These are phyloP conservation scores for Xylaria sp. DNA, from an alignment of 2,329 filamentous ascomycete species.

Conservation along the genomic window DNA sequence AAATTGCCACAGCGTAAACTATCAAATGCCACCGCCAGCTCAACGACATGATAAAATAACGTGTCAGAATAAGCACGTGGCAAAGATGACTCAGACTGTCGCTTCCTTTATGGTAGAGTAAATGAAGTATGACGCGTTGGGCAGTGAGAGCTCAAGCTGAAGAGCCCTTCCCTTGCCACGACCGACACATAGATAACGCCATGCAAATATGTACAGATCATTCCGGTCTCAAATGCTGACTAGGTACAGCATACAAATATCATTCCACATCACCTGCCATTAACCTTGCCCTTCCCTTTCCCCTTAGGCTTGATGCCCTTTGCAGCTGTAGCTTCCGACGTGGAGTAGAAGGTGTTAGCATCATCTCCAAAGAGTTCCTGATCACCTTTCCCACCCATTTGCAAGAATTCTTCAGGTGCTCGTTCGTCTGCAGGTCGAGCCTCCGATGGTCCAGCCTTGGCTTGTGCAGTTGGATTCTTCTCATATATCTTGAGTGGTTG, in stretches of 20 bases:
- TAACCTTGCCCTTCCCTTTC: conserved; percentile 44
- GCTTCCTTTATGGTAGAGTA: not conserved
- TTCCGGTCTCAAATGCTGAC: conserved; percentile 4
- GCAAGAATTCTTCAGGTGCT: conserved; percentile 80
- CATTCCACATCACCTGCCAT: conserved; percentile 33
- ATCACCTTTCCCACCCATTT: conserved; percentile 88
- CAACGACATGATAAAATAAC: not conserved
- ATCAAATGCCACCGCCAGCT: conserved; percentile 11
- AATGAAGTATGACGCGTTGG: not conserved
- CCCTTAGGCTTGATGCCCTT: conserved; percentile 45
- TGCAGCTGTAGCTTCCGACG: conserved; percentile 52
- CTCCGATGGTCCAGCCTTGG: conserved; percentile 64
- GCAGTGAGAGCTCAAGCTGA: not conserved
- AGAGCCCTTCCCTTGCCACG: not conserved
- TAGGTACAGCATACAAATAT: not conserved
- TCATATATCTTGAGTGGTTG: conserved; percentile 77
- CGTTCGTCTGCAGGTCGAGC: conserved; percentile 73
- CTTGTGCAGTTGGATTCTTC: conserved; percentile 70
- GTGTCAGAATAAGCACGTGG: conserved; percentile 8
- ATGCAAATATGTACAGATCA: conserved; percentile 33
- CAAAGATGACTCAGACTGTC: not conserved
- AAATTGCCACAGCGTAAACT: conserved; percentile 6
- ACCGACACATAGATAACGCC: conserved; percentile 20
- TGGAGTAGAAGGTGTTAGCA: conserved; percentile 61
- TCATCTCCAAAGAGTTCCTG: conserved; percentile 79